Evolutionary conservation across 768 basidiomycete genomes (phyloP).

Genomic region (Mycena crocata): DNA sequence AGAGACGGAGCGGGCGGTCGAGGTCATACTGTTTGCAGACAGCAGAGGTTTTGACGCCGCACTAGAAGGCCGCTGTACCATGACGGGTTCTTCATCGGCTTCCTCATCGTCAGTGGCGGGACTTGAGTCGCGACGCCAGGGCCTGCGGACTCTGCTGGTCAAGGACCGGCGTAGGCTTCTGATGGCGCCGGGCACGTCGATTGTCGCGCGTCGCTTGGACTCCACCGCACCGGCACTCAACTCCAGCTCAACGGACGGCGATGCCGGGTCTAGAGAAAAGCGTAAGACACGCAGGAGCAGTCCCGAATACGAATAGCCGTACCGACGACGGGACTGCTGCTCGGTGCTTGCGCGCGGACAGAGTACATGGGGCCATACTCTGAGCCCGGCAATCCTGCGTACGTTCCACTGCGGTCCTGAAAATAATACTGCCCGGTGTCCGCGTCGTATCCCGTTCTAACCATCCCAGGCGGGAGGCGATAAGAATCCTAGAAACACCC

Average conservation of each 20-base stretch:
- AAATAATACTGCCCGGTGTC: slow-evolving; percentile 61
- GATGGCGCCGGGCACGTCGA: slow-evolving; percentile 18
- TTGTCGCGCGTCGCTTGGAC: neutral
- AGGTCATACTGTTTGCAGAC: neutral
- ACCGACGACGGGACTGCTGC: neutral
- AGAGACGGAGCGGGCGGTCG: neutral
- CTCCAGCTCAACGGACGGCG: neutral
- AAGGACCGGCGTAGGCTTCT: slow-evolving; percentile 26
- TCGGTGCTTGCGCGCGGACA: neutral
- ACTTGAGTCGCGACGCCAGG: slow-evolving; percentile 17
- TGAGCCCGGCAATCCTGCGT: slow-evolving; percentile 57
- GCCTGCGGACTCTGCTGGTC: slow-evolving; percentile 16
- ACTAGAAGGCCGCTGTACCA: slow-evolving; percentile 23
- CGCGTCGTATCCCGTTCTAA: slow-evolving; percentile 65
- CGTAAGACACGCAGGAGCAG: neutral
- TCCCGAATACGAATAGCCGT: neutral
- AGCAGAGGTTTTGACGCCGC: neutral
- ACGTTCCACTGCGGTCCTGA: slow-evolving; percentile 54
- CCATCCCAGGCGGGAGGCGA: slow-evolving; percentile 63
- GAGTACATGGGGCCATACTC: slow-evolving; percentile 47
- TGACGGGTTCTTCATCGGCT: slow-evolving; percentile 25
- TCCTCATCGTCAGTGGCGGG: slow-evolving; percentile 26
- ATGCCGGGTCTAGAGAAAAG: neutral
- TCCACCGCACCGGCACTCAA: neutral
- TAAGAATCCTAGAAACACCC: slow-evolving; percentile 55